These are phyloP conservation scores for Sporormia fimetaria DNA, from an alignment of 495 filamentous ascomycete species.

Conservation along the genomic window DNA sequence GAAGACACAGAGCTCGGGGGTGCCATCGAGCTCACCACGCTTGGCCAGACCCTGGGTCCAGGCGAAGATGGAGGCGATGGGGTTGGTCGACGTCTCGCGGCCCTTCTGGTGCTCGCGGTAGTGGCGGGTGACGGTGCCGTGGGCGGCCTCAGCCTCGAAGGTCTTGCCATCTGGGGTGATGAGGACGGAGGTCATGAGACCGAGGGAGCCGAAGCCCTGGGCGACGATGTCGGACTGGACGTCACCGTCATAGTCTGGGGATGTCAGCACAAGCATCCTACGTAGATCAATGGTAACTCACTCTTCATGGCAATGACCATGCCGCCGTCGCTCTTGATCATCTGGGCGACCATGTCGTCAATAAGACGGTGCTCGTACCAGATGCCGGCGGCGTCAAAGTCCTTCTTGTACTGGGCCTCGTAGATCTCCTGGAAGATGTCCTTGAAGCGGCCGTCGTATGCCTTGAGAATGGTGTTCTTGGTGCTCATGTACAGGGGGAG, in stretches of 20 bases:
- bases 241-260: slow-evolving; percentile 84
- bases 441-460: slow-evolving; percentile 96
- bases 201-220: slow-evolving; percentile 94
- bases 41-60: slow-evolving; percentile 95
- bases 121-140: slow-evolving; percentile 96
- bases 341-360: slow-evolving; percentile 99
- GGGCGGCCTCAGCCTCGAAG: slow-evolving; percentile 94
- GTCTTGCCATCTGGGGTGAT: slow-evolving; percentile 91
- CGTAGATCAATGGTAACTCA: too few relatives aligned
- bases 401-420: slow-evolving; percentile 70
- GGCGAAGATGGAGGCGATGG: slow-evolving; percentile 95
- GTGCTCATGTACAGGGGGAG: slow-evolving; percentile 96
- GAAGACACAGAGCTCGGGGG: slow-evolving; percentile 76
- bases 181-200: slow-evolving; percentile 95
- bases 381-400: slow-evolving; percentile 81
- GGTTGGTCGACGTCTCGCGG: slow-evolving; percentile 93
- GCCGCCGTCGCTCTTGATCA: slow-evolving; percentile 95
- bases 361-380: slow-evolving; percentile 99
- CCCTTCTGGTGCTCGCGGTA: slow-evolving; percentile 98
- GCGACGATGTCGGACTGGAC: slow-evolving; percentile 97
- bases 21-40: slow-evolving; percentile 79
- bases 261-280: too few relatives aligned
- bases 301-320: slow-evolving; percentile 98
- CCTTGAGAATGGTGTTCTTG: slow-evolving; percentile 99
- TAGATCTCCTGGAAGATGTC: slow-evolving; percentile 98